phyloP scores from a whole-genome alignment of 2,329 filamentous ascomycete genomes.

The Orbilia quercus region DNA sequence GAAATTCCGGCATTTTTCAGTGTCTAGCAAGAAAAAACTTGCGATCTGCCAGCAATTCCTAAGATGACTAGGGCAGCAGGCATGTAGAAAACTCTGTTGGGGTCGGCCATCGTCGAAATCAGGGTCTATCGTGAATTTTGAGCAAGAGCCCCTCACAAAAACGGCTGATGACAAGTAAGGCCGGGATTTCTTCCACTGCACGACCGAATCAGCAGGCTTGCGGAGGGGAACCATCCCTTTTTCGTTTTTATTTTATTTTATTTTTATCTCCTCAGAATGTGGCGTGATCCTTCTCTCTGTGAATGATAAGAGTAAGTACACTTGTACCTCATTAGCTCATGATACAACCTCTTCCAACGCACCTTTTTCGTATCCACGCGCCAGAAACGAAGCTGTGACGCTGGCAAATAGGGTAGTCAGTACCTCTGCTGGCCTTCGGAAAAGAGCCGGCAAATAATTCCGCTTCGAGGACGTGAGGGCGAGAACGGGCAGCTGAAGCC shows the following conservation, averaged over 20 bases:
- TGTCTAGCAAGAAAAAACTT: slow-evolving; percentile 5
- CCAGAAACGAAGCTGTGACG: neutral
- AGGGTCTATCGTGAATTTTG: slow-evolving; percentile 38
- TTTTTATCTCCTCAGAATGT: slow-evolving; percentile 21
- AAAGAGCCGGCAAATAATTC: slow-evolving; percentile 18
- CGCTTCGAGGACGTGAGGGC: slow-evolving; percentile 14
- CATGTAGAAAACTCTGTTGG: slow-evolving; percentile 1
- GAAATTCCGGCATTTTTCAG: slow-evolving; percentile 14
- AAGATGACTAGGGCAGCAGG: slow-evolving; percentile 21
- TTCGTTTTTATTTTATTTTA: slow-evolving; percentile 3
- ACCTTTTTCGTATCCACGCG: neutral
- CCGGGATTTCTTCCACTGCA: slow-evolving; percentile 16
- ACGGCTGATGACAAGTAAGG: slow-evolving; percentile 17
- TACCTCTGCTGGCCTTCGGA: neutral
- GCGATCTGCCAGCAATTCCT: slow-evolving; percentile 26
- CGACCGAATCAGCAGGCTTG: slow-evolving; percentile 30
- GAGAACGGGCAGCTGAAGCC: neutral
- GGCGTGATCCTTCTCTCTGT: no score
- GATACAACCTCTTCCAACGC: neutral
- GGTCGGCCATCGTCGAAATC: slow-evolving; percentile 40
- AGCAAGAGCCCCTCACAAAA: slow-evolving; percentile 15
- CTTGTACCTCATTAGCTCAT: slow-evolving; percentile 7
- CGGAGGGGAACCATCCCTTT: no score
- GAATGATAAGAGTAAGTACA: no score
- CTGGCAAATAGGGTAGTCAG: slow-evolving; percentile 10